Evolutionary conservation across 305 asterid species (phyloP).

Genomic region (Ilex paraguariensis): DNA sequence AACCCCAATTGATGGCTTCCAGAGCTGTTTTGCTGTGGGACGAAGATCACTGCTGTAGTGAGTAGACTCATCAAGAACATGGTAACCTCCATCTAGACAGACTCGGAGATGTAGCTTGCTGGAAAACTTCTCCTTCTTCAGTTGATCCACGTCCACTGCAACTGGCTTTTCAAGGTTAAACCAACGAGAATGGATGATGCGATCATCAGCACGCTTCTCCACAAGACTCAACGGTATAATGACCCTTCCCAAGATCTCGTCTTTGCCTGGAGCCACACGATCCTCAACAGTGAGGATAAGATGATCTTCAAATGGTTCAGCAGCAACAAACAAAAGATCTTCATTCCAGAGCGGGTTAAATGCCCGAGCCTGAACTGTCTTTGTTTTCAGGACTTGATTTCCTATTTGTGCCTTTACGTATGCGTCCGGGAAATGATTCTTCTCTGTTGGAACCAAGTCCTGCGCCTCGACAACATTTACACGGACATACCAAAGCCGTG

Average conservation of each 20-base stretch:
- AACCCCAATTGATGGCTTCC: slow-evolving; percentile 79
- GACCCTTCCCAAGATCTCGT: slow-evolving; percentile 74
- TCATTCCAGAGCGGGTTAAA: slow-evolving; percentile 80
- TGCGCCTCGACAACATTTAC: slow-evolving; percentile 80
- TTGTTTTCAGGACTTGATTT: slow-evolving; percentile 67
- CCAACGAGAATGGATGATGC: slow-evolving; percentile 73
- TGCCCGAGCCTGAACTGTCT: slow-evolving; percentile 52
- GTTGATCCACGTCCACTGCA: slow-evolving; percentile 60
- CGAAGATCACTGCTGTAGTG: slow-evolving; percentile 88
- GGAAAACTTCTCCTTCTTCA: slow-evolving; percentile 67
- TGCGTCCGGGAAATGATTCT: slow-evolving; percentile 59
- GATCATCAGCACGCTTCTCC: slow-evolving; percentile 77
- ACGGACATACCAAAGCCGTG: slow-evolving; percentile 74
- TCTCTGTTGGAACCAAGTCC: slow-evolving; percentile 62
- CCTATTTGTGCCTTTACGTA: slow-evolving; percentile 79
- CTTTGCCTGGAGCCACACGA: slow-evolving; percentile 82
- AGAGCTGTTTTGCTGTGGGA: slow-evolving; percentile 89
- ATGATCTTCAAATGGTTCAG: slow-evolving; percentile 86
- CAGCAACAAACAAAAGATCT: slow-evolving; percentile 68
- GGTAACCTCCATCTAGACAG: slow-evolving; percentile 88
- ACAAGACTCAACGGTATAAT: slow-evolving; percentile 58
- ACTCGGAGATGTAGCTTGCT: slow-evolving; percentile 71
- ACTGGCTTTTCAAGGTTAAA: slow-evolving; percentile 71
- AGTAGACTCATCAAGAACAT: slow-evolving; percentile 85
- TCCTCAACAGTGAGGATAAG: slow-evolving; percentile 78